Evolutionary conservation across 2,329 filamentous ascomycete species (phyloP), one percentile per base, ranked within the genome.

Genomic region (Periconia sp.): DNA sequence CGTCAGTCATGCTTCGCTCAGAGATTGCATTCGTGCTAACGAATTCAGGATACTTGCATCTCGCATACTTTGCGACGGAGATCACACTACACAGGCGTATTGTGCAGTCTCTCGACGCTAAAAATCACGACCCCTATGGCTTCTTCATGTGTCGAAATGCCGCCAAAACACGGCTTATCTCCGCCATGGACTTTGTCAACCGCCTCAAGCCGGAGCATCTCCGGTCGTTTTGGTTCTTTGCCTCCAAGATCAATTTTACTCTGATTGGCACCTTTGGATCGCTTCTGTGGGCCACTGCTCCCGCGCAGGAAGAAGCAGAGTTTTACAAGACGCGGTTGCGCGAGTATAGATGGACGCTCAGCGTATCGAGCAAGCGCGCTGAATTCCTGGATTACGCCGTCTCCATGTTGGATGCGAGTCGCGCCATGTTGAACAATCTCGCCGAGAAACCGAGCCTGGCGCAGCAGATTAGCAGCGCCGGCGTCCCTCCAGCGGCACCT

Each of bases 171-270:
- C 87, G 92, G 5, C 80, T 97, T 23, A 96, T 96, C 63, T 95
- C 89, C 16, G 91, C 92, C 52, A 95, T 97, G 88, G 92, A 97
- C 68, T 96, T 96, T 70, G 91, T 96, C 59, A 96, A 96, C 71
- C 86, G 92, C 0, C 81, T 97, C 22, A 90, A 88, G 31, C 89
- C 90, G 0, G 83, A 86, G 24, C 92, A 97, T 60, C 79, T 96
- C 21, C 84, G 87, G n/a, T 83, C 89, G 0, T 96, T 96, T 72
- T 97, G 92, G 92, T 92, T 88, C 65, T 92, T 92, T 64, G 85
- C 88, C 2, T 89, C 87, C 28, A 89, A 90, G 61, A 88, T 88
- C 25, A 96, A 96, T 71, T 96, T 97, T 71, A 92, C 92, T 0
- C 79, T 97, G 9, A 96, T 97, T 60, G 92, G 91, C 41, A 96